A percentile compares a stretch with the other conserved stretches of the same genome.
Conservation (phyloP, 1,284 basidiomycete genomes). For the Heliocybe sulcata region DNA sequence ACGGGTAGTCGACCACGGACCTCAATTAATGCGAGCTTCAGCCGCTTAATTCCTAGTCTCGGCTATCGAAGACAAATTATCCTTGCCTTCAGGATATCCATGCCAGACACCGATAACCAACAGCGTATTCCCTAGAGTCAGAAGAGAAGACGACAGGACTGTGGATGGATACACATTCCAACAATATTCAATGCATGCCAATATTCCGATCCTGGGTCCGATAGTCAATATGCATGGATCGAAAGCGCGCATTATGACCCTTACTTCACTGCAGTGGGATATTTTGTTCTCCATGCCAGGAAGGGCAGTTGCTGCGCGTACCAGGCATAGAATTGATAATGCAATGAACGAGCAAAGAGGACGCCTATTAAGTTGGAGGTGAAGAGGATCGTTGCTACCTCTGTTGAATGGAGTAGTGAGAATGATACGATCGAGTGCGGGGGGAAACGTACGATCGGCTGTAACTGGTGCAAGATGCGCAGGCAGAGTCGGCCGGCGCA, state of each 20-base stretch:
- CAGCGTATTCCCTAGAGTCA: slow-evolving; percentile 51
- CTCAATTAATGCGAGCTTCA: too few species aligned
- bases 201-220: slow-evolving; percentile 48
- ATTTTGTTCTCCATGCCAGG: slow-evolving; percentile 69
- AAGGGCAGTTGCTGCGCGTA: slow-evolving; percentile 93
- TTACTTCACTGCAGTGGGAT: slow-evolving; percentile 57
- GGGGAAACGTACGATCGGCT: slow-evolving; percentile 47
- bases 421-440: background rate
- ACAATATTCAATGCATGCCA: slow-evolving; percentile 70
- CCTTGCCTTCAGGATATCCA: slow-evolving; percentile 31
- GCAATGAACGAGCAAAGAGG: slow-evolving; percentile 88
- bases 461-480: slow-evolving; percentile 38
- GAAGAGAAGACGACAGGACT: slow-evolving; percentile 52
- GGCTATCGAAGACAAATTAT: background rate
- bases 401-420: slow-evolving; percentile 33
- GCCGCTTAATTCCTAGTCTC: background rate
- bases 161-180: slow-evolving; percentile 90
- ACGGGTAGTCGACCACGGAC: background rate
- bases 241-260: slow-evolving; percentile 15
- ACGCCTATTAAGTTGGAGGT: slow-evolving; percentile 93
- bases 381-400: slow-evolving; percentile 77
- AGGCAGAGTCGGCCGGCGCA: slow-evolving; percentile 43
- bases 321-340: slow-evolving; percentile 99
- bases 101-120: slow-evolving; percentile 64
- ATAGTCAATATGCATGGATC: slow-evolving; percentile 6